Conservation (phyloP, 306 rosid species). For the Senna tora region DNA sequence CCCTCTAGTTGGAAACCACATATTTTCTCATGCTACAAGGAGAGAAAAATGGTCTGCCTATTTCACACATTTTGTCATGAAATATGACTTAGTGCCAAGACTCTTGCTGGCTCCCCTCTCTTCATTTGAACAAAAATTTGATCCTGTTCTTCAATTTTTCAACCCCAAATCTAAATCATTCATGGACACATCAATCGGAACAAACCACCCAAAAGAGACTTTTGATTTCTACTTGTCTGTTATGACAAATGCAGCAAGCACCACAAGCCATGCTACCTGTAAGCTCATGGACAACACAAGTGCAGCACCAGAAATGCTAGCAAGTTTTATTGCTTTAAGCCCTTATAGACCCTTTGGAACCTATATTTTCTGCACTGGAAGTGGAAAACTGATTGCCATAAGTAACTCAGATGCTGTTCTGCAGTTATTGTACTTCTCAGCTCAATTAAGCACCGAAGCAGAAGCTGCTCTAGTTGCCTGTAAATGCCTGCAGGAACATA, state of each 20-base stretch:
- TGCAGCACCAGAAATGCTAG: conserved; percentile 52
- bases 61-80: conserved; percentile 64
- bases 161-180: conserved; percentile 16
- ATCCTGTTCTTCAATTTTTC: conserved; percentile 42
- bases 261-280: conserved; percentile 67
- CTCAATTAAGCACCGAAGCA: conserved; percentile 43
- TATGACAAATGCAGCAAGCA: conserved; percentile 55
- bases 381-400: conserved; percentile 49
- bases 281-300: conserved; percentile 74
- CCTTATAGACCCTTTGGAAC: conserved; percentile 88
- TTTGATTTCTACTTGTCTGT: conserved; percentile 45
- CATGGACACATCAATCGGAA: not conserved
- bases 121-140: conserved; percentile 37
- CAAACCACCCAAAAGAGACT: not conserved
- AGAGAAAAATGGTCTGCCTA: conserved; percentile 69
- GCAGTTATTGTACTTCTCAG: conserved; percentile 64
- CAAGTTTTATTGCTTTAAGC: conserved; percentile 58
- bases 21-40: conserved; percentile 75
- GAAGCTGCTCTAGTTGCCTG: conserved; percentile 43
- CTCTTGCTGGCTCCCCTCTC: conserved; percentile 64
- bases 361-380: conserved; percentile 58
- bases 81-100: conserved; percentile 72
- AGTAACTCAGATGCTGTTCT: conserved; percentile 69
- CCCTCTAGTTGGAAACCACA: conserved; percentile 69
- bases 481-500: conserved; percentile 47